Percentiles rank a stretch among this genome's conserved stretches.
phyloP scores from a whole-genome alignment of 192 early-diverging fungal genomes.

The Linnemannia exigua region DNA sequence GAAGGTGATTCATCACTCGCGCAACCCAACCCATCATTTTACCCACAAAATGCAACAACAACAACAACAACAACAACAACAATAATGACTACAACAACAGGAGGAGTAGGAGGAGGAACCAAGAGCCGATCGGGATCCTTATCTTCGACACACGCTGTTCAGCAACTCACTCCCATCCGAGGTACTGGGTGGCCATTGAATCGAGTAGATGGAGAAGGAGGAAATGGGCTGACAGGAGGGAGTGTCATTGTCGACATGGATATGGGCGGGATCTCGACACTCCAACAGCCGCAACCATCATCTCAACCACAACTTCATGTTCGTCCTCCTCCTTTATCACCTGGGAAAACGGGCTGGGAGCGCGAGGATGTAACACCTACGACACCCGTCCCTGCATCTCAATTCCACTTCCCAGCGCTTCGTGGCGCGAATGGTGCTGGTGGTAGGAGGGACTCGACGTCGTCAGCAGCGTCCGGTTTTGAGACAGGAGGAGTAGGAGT shows the following conservation, averaged over 20 bases:
- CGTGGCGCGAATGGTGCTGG: neutral
- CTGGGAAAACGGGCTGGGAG: slow-evolving; percentile 37
- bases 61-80: too few species aligned
- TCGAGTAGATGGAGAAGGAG: neutral
- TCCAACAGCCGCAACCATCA: neutral
- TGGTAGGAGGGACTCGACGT: neutral
- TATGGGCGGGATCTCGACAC: neutral
- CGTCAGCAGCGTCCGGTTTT: too few species aligned
- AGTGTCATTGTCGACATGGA: slow-evolving; percentile 13
- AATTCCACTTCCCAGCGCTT: neutral
- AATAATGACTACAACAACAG: too few species aligned
- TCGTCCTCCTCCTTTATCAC: slow-evolving; percentile 2
- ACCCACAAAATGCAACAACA: neutral
- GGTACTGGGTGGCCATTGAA: neutral
- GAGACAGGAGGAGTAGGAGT: neutral
- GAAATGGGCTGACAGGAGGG: neutral
- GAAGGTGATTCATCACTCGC: neutral
- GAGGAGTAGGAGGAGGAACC: neutral
- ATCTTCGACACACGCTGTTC: neutral
- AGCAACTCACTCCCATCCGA: too few species aligned
- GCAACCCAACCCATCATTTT: neutral
- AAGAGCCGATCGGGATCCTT: slow-evolving; percentile 28
- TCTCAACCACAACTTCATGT: too few species aligned
- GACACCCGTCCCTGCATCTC: slow-evolving; percentile 12
- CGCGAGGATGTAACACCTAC: slow-evolving; percentile 29